These are phyloP conservation scores for Triangularia verruculosa DNA, from an alignment of 2,329 filamentous ascomycete species.

Conservation along the genomic window DNA sequence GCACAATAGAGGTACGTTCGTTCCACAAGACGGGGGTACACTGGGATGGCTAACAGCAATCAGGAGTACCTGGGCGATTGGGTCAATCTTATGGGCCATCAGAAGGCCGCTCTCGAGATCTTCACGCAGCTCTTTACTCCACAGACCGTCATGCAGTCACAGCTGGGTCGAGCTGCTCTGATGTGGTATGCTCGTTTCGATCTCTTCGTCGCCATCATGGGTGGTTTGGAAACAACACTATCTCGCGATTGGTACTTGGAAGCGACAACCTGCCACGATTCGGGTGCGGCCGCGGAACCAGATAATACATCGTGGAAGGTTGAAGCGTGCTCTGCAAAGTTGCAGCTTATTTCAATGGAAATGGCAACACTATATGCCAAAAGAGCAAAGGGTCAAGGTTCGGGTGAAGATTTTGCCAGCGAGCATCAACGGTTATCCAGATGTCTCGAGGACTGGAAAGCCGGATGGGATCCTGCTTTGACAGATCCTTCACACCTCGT, in stretches of 20 bases:
- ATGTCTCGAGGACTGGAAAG: slow-evolving; percentile 47
- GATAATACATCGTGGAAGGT: slow-evolving; percentile 63
- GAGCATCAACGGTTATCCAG: slow-evolving; percentile 57
- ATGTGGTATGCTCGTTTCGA: slow-evolving; percentile 93
- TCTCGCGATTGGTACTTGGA: slow-evolving; percentile 74
- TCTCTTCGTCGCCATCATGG: slow-evolving; percentile 77
- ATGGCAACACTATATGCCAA: slow-evolving; percentile 75
- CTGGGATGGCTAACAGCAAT: slow-evolving; percentile 11
- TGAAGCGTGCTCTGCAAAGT: slow-evolving; percentile 61
- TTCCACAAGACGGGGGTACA: neutral
- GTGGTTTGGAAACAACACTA: slow-evolving; percentile 70
- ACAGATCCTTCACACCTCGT: slow-evolving; percentile 61
- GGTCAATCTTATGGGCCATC: slow-evolving; percentile 89
- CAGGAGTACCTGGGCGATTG: slow-evolving; percentile 95
- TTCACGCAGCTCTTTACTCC: slow-evolving; percentile 75
- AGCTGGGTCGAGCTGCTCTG: slow-evolving; percentile 69
- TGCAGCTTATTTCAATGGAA: slow-evolving; percentile 74
- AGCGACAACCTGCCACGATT: slow-evolving; percentile 60
- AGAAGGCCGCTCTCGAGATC: slow-evolving; percentile 82
- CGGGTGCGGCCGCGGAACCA: slow-evolving; percentile 58
- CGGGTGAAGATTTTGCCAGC: slow-evolving; percentile 59
- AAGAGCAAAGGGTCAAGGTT: slow-evolving; percentile 61
- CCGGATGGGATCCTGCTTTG: slow-evolving; percentile 59
- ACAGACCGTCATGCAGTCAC: slow-evolving; percentile 67
- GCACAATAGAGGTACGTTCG: slow-evolving; percentile 76